These are phyloP conservation scores for Rhododendron molle DNA, from an alignment of 148 eudicot species.

Conservation along the genomic window DNA sequence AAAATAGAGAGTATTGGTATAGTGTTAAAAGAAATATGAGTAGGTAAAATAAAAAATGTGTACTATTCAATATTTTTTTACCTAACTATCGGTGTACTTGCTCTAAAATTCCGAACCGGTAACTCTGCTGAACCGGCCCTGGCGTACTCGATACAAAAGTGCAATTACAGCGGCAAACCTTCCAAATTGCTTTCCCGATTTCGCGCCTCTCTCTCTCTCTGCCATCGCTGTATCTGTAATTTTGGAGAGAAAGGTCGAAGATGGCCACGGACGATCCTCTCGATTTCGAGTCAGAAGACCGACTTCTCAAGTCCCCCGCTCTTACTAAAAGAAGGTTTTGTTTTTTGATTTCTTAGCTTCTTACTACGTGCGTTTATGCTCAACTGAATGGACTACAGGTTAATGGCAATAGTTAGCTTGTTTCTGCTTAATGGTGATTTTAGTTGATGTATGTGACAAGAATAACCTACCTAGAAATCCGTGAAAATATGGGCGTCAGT, in stretches of 20 bases:
- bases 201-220: neutral
- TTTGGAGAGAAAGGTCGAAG: neutral
- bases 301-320: conserved; percentile 19
- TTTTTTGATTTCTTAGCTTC: conserved; percentile 4
- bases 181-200: neutral
- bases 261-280: conserved; percentile 31
- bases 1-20: too few species aligned
- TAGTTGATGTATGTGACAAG: neutral
- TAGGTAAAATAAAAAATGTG: too few species aligned
- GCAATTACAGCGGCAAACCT: neutral
- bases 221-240: neutral
- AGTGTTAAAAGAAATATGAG: too few species aligned
- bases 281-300: conserved; percentile 46
- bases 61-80: too few species aligned
- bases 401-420: too few species aligned
- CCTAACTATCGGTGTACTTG: too few species aligned
- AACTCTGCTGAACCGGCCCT: neutral
- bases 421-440: too few species aligned
- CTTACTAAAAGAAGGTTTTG: conserved; percentile 43
- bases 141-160: neutral
- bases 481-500: too few species aligned
- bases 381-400: too few species aligned
- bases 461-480: too few species aligned
- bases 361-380: neutral
- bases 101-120: neutral